Percentiles rank a stretch among this genome's conserved stretches.
These are phyloP conservation scores for Colletotrichum sidae DNA, from an alignment of 2,329 filamentous ascomycete species.

Conservation along the genomic window DNA sequence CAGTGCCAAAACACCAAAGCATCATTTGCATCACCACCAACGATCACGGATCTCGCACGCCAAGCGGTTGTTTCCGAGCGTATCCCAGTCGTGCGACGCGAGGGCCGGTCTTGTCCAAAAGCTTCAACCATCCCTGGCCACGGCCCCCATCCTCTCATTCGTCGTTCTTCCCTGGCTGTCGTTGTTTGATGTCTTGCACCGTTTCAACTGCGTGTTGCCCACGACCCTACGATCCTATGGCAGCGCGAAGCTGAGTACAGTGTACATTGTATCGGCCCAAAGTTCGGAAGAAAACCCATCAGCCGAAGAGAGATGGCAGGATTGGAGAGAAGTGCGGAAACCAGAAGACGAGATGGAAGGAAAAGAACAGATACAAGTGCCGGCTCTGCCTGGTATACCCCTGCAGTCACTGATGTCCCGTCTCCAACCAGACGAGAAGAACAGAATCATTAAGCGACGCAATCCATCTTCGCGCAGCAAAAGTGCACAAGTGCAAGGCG, in stretches of 20 bases:
- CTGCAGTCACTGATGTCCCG: constrained; percentile 10
- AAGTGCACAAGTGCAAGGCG: too few species aligned
- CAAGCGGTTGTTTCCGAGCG: constrained; percentile 36
- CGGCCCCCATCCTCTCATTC: constrained; percentile 13
- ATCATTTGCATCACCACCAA: neutral
- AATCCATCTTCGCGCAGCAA: neutral
- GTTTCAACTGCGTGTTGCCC: constrained; percentile 27
- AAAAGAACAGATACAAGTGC: constrained; percentile 5
- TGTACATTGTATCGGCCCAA: too few species aligned
- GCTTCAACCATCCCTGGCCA: constrained; percentile 31
- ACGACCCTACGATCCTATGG: constrained; percentile 13
- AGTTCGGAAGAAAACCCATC: too few species aligned
- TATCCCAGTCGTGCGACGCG: constrained; percentile 36
- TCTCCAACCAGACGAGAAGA: neutral
- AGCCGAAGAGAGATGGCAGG: too few species aligned
- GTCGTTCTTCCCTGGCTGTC: constrained; percentile 17
- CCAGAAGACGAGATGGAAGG: neutral
- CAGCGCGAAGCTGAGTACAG: neutral
- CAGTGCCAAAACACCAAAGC: neutral
- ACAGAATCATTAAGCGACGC: constrained; percentile 12
- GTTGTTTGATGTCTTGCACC: constrained; percentile 35
- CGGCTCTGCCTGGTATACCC: constrained; percentile 15
- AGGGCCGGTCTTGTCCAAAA: constrained; percentile 36
- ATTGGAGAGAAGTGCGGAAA: neutral
- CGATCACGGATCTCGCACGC: constrained; percentile 34